These are phyloP conservation scores for Arctostaphylos glauca DNA, from an alignment of 148 eudicot genomes.

Conservation along the genomic window DNA sequence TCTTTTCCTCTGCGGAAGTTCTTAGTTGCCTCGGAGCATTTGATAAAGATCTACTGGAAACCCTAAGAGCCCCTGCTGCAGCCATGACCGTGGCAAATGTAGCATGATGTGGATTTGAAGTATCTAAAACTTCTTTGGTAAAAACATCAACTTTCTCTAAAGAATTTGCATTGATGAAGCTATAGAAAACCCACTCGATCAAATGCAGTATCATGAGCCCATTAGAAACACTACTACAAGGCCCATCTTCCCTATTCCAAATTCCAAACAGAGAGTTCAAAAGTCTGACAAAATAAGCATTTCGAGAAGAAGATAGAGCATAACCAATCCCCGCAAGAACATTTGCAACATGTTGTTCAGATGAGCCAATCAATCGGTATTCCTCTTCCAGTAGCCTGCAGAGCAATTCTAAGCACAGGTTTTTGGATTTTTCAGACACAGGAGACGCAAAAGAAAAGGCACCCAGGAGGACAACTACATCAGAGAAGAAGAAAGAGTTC, in stretches of 20 bases:
- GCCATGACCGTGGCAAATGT: slow-evolving; percentile 67
- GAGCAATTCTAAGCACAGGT: slow-evolving; percentile 54
- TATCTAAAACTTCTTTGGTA: slow-evolving; percentile 41
- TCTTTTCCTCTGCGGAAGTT: slow-evolving; percentile 50
- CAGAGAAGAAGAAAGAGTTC: slow-evolving; percentile 44
- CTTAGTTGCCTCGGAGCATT: slow-evolving; percentile 38
- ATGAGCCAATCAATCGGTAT: slow-evolving; percentile 34
- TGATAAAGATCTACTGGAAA: slow-evolving; percentile 47
- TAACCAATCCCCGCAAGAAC: slow-evolving; percentile 89
- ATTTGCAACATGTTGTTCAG: slow-evolving; percentile 42
- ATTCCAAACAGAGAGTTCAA: slow-evolving; percentile 47
- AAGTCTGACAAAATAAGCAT: slow-evolving; percentile 44
- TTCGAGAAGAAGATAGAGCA: slow-evolving; percentile 63
- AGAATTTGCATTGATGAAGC: slow-evolving; percentile 39
- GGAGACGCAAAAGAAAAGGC: slow-evolving; percentile 57
- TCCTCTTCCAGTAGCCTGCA: slow-evolving; percentile 59
- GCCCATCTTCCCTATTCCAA: slow-evolving; percentile 52
- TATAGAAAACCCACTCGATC: slow-evolving; percentile 76
- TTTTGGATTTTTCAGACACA: slow-evolving; percentile 50
- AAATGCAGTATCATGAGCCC: slow-evolving; percentile 82
- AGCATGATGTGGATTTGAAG: slow-evolving; percentile 36
- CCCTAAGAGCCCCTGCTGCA: slow-evolving; percentile 82
- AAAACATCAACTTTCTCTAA: slow-evolving; percentile 46
- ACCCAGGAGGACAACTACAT: slow-evolving; percentile 70
- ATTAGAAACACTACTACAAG: slow-evolving; percentile 40